Base-by-base conservation (phyloP, 805 yeast species). In the Candida chilensis region DNA sequence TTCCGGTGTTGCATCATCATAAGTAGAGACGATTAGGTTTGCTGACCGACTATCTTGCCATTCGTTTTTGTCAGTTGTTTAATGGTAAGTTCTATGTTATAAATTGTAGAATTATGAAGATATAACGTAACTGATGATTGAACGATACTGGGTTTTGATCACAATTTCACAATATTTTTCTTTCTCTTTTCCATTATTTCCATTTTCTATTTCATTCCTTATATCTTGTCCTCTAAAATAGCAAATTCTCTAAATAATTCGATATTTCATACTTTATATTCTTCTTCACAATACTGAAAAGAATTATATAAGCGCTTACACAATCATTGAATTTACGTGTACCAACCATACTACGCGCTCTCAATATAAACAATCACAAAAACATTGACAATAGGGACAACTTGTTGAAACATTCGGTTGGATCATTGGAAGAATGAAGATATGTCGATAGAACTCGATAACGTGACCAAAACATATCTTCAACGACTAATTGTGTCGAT, bases 1-100 rank as follows among this genome's bases (percentile, higher is more conserved):
- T 32, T 79, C 87, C 27, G 94, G 94, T 51, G 64, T 71, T 25
- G n/a, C n/a, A n/a, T n/a, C n/a, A n/a, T n/a, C n/a, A n/a, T n/a
- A n/a, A n/a, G n/a, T n/a, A n/a, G n/a, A n/a, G 40, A 31, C 3
- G 40, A 37, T 25, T 49, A 36, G 27, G 12, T 16, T 17, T n/a
- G 8, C 27, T 8, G 12, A 12, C 9, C 8, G 9, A 19, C 16
- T 15, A n/a, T 11, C 27, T 16, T 24, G 12, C 15, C 9, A 9
- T 24, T 24, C 16, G 15, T n/a, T n/a, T 24, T 16, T 20, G 20
- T 5, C 16, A 14, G 9, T 24, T n/a, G 9, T 14, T n/a, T 9
- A 8, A 12, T 24, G 13, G 16, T 29, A 19, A 7, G 11, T 11
- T n/a, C 9, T 21, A 24, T 29, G 8, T 29, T 29, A 24, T 12